phyloP scores from a whole-genome alignment of 345 rosid genomes.

The Euphorbia peplus region DNA sequence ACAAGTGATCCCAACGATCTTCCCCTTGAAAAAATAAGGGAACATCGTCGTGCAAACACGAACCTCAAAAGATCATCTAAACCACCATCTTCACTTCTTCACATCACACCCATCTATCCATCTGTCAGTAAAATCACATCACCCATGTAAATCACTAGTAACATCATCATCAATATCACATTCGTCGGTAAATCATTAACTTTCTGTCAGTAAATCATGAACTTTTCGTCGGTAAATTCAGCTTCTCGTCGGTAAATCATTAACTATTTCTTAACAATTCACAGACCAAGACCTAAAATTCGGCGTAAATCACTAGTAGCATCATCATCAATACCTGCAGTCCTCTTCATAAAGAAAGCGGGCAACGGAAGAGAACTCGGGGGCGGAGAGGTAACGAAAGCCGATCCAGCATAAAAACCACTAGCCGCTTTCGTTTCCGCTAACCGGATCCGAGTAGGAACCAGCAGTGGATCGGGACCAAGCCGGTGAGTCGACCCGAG shows the following conservation, averaged over 20 bases:
- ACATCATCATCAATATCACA: too few species aligned
- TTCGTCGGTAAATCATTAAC: too few species aligned
- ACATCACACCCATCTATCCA: not conserved
- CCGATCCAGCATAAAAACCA: conserved; percentile 72
- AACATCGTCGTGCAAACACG: conserved; percentile 25
- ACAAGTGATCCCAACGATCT: conserved; percentile 30
- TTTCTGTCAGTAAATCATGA: too few species aligned
- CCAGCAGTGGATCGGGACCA: conserved; percentile 35
- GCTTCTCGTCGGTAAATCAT: not conserved
- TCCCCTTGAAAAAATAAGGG: conserved; percentile 94
- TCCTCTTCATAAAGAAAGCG: conserved; percentile 52
- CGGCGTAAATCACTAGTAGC: conserved; percentile 54
- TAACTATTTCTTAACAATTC: conserved; percentile 17
- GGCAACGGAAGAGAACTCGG: conserved; percentile 92
- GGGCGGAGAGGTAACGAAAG: conserved; percentile 72
- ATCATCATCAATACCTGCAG: conserved; percentile 24
- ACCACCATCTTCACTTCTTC: not conserved
- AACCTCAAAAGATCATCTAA: conserved; percentile 24
- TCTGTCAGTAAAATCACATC: too few species aligned
- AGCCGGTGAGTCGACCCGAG: conserved; percentile 33
- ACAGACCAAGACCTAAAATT: conserved; percentile 47
- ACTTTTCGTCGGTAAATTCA: too few species aligned
- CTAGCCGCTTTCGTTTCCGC: conserved; percentile 14
- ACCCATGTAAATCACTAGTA: too few species aligned
- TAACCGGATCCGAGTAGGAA: conserved; percentile 30